Percentiles rank a stretch among this genome's conserved stretches.
These are phyloP conservation scores for Yamadazyma ubonensis DNA, from an alignment of 805 yeast species.

Conservation along the genomic window DNA sequence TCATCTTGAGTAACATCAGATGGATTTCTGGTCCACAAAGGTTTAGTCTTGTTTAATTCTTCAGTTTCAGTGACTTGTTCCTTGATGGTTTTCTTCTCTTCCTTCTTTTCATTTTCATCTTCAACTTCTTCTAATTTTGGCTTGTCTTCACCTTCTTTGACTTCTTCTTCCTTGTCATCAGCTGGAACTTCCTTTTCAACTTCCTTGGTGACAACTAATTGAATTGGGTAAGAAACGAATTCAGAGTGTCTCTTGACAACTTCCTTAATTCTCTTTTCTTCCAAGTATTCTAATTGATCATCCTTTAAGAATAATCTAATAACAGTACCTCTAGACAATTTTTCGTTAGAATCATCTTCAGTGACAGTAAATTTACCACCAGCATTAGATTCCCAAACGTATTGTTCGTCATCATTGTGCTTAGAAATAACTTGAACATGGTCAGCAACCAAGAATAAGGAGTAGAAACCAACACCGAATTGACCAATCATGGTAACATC, in stretches of 20 bases:
- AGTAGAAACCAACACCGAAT: constrained; percentile 99
- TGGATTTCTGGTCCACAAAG: constrained; percentile 99
- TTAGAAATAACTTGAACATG: constrained; percentile 97
- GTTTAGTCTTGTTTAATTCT: constrained; percentile 98
- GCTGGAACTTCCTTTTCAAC: constrained; percentile 94
- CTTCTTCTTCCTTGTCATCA: constrained; percentile 32
- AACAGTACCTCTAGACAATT: constrained; percentile 90
- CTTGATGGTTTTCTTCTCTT: constrained; percentile 82
- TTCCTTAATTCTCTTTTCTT: constrained; percentile 99
- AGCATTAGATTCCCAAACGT: constrained; percentile 99
- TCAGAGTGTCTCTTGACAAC: constrained; percentile 99
- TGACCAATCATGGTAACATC: constrained; percentile 99
- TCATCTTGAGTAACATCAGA: constrained; percentile 96
- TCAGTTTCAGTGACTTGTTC: constrained; percentile 94
- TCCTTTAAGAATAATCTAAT: constrained; percentile 96
- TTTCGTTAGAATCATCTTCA: constrained; percentile 83
- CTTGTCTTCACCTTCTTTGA: constrained; percentile 49
- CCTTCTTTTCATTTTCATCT: constrained; percentile 65
- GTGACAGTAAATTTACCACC: constrained; percentile 99
- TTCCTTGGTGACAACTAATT: constrained; percentile 96
- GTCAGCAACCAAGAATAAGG: constrained; percentile 98
- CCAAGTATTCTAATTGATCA: constrained; percentile 97
- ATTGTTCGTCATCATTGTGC: constrained; percentile 98
- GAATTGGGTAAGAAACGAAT: constrained; percentile 98
- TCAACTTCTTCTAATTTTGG: constrained; percentile 76